A percentile compares a stretch with the other conserved stretches of the same genome.
Conservation (phyloP, 805 yeast species). For the Barnettozyma populi region DNA sequence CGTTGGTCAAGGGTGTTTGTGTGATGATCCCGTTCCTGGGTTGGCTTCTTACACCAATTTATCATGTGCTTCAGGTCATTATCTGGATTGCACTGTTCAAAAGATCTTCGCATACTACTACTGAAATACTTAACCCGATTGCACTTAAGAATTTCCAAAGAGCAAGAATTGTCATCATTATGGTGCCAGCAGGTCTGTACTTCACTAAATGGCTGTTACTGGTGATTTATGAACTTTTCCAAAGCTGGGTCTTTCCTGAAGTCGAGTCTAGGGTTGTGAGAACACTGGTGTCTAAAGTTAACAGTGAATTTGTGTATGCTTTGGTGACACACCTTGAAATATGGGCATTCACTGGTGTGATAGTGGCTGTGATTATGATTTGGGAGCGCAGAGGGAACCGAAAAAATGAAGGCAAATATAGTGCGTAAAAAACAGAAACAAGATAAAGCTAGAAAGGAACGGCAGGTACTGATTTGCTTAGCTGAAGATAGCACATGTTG, state of each 20-base stretch:
- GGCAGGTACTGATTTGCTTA: too few relatives aligned
- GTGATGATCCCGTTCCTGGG: neutral
- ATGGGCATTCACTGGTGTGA: neutral
- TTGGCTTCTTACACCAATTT: neutral
- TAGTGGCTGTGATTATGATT: neutral
- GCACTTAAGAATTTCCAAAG: neutral
- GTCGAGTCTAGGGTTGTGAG: neutral
- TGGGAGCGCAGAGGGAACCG: neutral
- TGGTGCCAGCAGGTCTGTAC: neutral
- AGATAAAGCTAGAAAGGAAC: too few relatives aligned
- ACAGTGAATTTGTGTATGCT: neutral
- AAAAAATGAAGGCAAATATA: too few relatives aligned
- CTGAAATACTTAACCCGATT: neutral
- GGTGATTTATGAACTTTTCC: neutral
- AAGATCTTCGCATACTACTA: neutral
- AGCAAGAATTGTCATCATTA: neutral
- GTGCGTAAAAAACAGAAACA: too few relatives aligned
- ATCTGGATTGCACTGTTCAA: slow-evolving; percentile 2
- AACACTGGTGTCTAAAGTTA: neutral
- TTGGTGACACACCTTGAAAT: neutral
- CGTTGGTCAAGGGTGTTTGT: neutral
- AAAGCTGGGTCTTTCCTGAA: neutral
- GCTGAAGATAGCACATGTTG: too few relatives aligned
- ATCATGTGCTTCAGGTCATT: neutral
- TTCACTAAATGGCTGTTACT: neutral